These are phyloP conservation scores for Fusarium bulbicola DNA, from an alignment of 2,329 filamentous ascomycete species.

Conservation along the genomic window DNA sequence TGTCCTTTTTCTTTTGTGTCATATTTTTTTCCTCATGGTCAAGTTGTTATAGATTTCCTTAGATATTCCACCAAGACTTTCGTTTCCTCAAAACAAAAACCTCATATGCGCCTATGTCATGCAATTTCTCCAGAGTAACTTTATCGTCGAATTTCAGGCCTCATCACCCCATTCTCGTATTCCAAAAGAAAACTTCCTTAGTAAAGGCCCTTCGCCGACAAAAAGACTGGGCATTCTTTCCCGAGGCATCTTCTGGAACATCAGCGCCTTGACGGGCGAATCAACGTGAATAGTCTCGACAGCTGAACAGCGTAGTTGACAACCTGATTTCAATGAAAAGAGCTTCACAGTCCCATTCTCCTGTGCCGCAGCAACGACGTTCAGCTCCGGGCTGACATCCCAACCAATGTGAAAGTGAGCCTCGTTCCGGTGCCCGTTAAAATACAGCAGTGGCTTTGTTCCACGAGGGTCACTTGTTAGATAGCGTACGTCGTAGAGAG, in stretches of 20 bases:
- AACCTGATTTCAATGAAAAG: conserved; percentile 60
- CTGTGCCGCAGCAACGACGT: conserved; percentile 63
- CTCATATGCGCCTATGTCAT: background rate
- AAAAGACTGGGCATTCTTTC: conserved; percentile 60
- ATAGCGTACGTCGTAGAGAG: conserved; percentile 66
- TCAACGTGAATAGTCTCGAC: conserved; percentile 37
- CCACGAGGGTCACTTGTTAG: conserved; percentile 27
- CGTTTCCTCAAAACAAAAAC: background rate
- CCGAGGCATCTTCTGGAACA: conserved; percentile 56
- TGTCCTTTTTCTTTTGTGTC: background rate
- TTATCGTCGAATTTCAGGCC: conserved; percentile 33
- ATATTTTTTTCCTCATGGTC: background rate
- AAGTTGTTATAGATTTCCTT: background rate
- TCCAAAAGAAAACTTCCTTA: conserved; percentile 59
- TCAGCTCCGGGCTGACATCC: conserved; percentile 57
- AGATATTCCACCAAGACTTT: background rate
- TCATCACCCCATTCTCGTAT: conserved; percentile 47
- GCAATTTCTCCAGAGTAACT: background rate
- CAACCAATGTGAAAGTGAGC: conserved; percentile 61
- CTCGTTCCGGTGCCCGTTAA: conserved; percentile 60
- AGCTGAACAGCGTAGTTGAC: conserved; percentile 44
- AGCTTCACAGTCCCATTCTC: conserved; percentile 58
- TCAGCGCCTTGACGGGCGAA: conserved; percentile 53
- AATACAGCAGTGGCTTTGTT: conserved; percentile 55
- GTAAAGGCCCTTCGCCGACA: conserved; percentile 48